phyloP scores from a whole-genome alignment of 768 basidiomycete species.

The Rhizopogon vinicolor region DNA sequence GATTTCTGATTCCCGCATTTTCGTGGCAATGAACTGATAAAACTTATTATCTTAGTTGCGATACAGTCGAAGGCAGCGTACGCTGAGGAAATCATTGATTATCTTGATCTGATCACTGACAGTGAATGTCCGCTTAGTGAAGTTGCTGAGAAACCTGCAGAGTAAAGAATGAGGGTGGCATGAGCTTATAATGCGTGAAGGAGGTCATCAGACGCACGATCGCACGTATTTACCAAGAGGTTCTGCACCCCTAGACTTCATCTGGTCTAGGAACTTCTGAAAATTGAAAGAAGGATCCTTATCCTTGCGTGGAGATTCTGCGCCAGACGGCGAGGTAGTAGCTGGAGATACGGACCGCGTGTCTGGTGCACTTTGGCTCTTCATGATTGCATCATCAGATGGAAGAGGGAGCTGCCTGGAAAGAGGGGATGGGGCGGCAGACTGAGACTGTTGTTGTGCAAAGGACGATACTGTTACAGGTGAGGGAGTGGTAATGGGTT shows the following conservation, averaged over 20 bases:
- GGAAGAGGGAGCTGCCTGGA: conserved; percentile 6
- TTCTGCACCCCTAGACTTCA: conserved; percentile 84
- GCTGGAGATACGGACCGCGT: conserved; percentile 21
- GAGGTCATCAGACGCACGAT: conserved; percentile 57
- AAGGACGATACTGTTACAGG: conserved; percentile 56
- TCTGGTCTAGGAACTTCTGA: conserved; percentile 91
- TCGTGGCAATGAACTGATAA: conserved; percentile 78
- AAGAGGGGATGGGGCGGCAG: conserved; percentile 5
- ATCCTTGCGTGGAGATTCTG: conserved; percentile 31
- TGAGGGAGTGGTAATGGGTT: conserved; percentile 54
- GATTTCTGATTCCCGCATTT: conserved; percentile 81
- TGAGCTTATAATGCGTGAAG: background rate
- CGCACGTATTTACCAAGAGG: conserved; percentile 92
- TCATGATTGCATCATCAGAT: background rate
- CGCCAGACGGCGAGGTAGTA: conserved; percentile 14
- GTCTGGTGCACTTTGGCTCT: conserved; percentile 11
- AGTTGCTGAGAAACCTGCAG: conserved; percentile 85
- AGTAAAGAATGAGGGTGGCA: background rate
- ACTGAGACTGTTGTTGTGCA: conserved; percentile 24
- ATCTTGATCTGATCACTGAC: conserved; percentile 93
- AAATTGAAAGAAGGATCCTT: conserved; percentile 74
- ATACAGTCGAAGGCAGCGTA: conserved; percentile 25
- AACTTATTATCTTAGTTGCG: background rate
- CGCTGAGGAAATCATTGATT: conserved; percentile 88
- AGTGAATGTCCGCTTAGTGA: conserved; percentile 86